Conservation (phyloP, 2,329 filamentous ascomycete genomes). For the Exserohilum rostratum region DNA sequence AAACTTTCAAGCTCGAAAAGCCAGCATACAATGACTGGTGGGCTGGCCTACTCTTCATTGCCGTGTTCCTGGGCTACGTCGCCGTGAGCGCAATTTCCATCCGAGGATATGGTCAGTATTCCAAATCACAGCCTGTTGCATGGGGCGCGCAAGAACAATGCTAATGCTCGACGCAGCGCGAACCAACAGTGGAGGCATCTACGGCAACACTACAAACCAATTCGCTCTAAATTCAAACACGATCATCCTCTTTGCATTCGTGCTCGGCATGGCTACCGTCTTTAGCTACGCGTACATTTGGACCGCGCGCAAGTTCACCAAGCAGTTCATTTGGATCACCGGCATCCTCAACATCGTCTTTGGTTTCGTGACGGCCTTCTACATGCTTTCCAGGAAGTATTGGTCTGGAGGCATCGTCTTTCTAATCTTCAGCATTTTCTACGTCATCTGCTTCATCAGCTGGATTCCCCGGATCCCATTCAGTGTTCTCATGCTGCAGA, state of each 20-base stretch:
- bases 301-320: slow-evolving; percentile 77
- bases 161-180: slow-evolving; percentile 47
- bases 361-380: slow-evolving; percentile 83
- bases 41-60: slow-evolving; percentile 80
- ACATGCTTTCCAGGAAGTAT: slow-evolving; percentile 78
- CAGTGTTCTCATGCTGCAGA: slow-evolving; percentile 86
- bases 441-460: slow-evolving; percentile 74
- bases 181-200: slow-evolving; percentile 75
- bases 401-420: slow-evolving; percentile 89
- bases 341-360: slow-evolving; percentile 68
- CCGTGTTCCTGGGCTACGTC: slow-evolving; percentile 73
- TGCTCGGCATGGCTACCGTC: slow-evolving; percentile 73
- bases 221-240: slow-evolving; percentile 82
- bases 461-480: slow-evolving; percentile 92
- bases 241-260: slow-evolving; percentile 81
- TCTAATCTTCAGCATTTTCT: slow-evolving; percentile 79
- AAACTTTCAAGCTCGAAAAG: slow-evolving; percentile 79
- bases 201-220: slow-evolving; percentile 64
- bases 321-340: slow-evolving; percentile 91
- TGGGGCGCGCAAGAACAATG: not conserved
- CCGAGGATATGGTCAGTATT: slow-evolving; percentile 66
- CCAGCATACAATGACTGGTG: slow-evolving; percentile 93
- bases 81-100: slow-evolving; percentile 78
- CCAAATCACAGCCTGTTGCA: not conserved
- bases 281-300: slow-evolving; percentile 80